Conservation (phyloP, 2,329 filamentous ascomycete species). For the Paraphoma chrysanthemicola region DNA sequence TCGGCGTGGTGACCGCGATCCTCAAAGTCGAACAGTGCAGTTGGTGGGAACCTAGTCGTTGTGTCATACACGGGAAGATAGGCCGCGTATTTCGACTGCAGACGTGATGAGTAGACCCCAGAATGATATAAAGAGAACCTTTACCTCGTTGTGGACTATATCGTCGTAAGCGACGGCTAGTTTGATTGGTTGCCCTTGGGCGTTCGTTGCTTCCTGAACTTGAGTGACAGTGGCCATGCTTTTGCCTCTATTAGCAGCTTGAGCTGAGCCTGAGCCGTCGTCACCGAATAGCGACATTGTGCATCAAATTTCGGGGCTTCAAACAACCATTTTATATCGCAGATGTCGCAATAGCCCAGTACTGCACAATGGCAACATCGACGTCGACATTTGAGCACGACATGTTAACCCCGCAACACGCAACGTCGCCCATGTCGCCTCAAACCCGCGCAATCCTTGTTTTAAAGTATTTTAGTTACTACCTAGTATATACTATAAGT, state of each 20-base stretch:
- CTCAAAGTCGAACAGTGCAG: slow-evolving; percentile 50
- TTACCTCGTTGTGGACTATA: slow-evolving; percentile 25
- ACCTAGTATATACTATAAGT: too few species aligned
- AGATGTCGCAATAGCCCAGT: too few species aligned
- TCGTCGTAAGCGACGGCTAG: slow-evolving; percentile 30
- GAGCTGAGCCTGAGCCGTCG: background rate
- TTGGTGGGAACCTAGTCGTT: slow-evolving; percentile 47
- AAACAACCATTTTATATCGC: too few species aligned
- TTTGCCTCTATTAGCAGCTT: background rate
- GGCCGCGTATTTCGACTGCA: slow-evolving; percentile 44
- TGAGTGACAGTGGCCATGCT: slow-evolving; percentile 18
- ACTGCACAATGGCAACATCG: too few species aligned
- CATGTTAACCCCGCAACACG: slow-evolving; percentile 34
- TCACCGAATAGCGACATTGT: background rate
- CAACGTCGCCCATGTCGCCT: slow-evolving; percentile 25
- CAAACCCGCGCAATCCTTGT: too few species aligned
- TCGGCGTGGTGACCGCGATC: slow-evolving; percentile 53
- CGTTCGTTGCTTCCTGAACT: slow-evolving; percentile 24
- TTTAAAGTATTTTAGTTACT: too few species aligned
- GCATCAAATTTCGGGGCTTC: too few species aligned
- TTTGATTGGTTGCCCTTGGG: slow-evolving; percentile 26
- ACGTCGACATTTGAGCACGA: slow-evolving; percentile 22
- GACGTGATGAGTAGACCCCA: background rate
- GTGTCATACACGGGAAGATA: slow-evolving; percentile 48
- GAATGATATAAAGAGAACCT: background rate